Conservation (phyloP, 805 yeast genomes). For the Cyberlindnera maritima region DNA sequence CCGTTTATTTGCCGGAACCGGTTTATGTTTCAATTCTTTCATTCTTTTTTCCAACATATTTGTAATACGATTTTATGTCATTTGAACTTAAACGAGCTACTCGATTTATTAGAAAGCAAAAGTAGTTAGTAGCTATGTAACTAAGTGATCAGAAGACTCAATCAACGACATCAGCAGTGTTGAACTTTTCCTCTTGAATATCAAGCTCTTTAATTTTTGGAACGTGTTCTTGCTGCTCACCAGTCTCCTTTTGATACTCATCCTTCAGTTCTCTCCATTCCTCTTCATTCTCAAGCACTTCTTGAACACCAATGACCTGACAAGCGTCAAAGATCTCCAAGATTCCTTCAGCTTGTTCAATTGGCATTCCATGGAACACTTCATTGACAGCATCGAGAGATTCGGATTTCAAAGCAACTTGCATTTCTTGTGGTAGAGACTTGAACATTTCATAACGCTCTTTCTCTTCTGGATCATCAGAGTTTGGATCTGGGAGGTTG, state of each 20-base stretch:
- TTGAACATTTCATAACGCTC: conserved; percentile 53
- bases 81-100: neutral
- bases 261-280: conserved; percentile 57
- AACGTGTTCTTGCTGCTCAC: conserved; percentile 9
- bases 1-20: neutral
- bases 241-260: conserved; percentile 34
- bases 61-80: neutral
- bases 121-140: neutral
- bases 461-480: conserved; percentile 41
- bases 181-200: conserved; percentile 12
- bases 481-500: conserved; percentile 57
- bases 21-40: neutral
- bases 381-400: conserved; percentile 77
- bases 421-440: conserved; percentile 59
- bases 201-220: conserved; percentile 20
- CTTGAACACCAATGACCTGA: conserved; percentile 81
- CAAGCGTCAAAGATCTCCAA: conserved; percentile 75
- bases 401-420: conserved; percentile 69
- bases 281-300: conserved; percentile 66
- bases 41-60: neutral
- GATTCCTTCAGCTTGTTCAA: conserved; percentile 77
- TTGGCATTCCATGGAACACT: conserved; percentile 68
- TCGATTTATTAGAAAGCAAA: neutral
- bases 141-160: conserved; percentile 14
- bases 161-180: conserved; percentile 42